A percentile compares a stretch with the other conserved stretches of the same genome.
Evolutionary conservation across 2,329 filamentous ascomycete genomes (phyloP).

Genomic region (Stylonectria norvegica): DNA sequence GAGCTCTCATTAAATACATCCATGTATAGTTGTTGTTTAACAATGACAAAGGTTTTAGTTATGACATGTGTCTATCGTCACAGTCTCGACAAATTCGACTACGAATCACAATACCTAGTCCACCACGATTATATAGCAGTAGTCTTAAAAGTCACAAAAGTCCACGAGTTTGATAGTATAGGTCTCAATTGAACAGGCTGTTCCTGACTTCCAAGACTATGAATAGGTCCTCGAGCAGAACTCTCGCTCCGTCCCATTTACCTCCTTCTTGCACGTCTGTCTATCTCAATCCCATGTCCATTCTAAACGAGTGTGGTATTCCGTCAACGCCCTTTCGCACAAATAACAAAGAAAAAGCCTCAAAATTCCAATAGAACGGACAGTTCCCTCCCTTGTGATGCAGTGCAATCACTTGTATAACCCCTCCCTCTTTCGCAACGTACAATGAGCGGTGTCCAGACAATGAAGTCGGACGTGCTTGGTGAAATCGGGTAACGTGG

Average conservation of each 20-base stretch:
- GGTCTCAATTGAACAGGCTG: too few relatives aligned
- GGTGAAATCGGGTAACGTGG: slow-evolving; percentile 11
- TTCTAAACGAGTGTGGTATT: slow-evolving; percentile 27
- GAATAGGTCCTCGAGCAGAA: slow-evolving; percentile 1
- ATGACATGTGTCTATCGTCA: too few relatives aligned
- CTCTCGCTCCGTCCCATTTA: slow-evolving; percentile 2
- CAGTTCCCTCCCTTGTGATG: slow-evolving; percentile 16
- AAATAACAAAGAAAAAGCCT: slow-evolving; percentile 13
- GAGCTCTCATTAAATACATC: too few relatives aligned
- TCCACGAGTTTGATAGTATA: too few relatives aligned
- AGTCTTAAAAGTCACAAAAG: too few relatives aligned
- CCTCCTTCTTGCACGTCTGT: slow-evolving; percentile 12
- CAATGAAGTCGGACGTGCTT: slow-evolving; percentile 9
- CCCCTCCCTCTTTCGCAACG: slow-evolving; percentile 20
- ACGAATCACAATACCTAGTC: too few relatives aligned
- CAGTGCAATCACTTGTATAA: slow-evolving; percentile 14
- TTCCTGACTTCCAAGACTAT: slow-evolving; percentile 3
- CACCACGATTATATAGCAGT: too few relatives aligned
- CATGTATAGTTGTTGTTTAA: too few relatives aligned
- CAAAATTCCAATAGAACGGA: slow-evolving; percentile 10
- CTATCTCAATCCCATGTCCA: slow-evolving; percentile 17
- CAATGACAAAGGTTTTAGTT: too few relatives aligned
- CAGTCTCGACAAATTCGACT: too few relatives aligned
- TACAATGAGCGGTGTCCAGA: slow-evolving; percentile 20
- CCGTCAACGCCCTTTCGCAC: slow-evolving; percentile 19